phyloP scores from a whole-genome alignment of 148 eudicot species.

The Polygonum aviculare region DNA sequence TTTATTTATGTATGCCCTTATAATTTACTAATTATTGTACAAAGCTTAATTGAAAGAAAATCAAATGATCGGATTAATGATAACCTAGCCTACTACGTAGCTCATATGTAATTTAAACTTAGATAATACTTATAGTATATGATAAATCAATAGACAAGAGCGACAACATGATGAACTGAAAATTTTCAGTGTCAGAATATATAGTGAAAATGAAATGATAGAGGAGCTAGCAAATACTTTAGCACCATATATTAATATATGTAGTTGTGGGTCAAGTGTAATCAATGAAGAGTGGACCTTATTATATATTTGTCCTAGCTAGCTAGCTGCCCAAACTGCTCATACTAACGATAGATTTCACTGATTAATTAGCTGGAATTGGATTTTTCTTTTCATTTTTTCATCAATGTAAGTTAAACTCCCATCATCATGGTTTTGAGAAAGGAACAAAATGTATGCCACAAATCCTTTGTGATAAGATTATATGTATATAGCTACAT shows the following conservation, averaged over 20 bases:
- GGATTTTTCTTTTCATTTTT: background rate
- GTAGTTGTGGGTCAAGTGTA: conserved; percentile 8
- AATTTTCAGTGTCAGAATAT: conserved; percentile 4
- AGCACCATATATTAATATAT: background rate
- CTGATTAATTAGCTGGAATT: background rate
- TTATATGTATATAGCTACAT: too few species aligned
- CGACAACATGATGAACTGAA: conserved; percentile 7
- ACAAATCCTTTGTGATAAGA: too few species aligned
- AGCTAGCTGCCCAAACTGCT: background rate
- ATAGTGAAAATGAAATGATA: conserved; percentile 9
- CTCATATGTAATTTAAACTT: background rate
- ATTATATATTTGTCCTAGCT: background rate
- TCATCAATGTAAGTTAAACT: too few species aligned
- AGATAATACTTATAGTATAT: background rate
- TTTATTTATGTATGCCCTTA: too few species aligned
- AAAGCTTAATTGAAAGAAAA: background rate
- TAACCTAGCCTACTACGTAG: background rate
- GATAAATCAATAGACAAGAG: background rate
- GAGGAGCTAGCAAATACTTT: background rate
- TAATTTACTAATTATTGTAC: background rate
- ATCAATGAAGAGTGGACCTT: conserved; percentile 6
- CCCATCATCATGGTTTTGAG: too few species aligned
- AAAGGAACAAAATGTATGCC: too few species aligned
- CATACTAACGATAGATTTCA: background rate
- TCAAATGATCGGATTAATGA: background rate